Percentiles rank a stretch among this genome's conserved stretches.
These are phyloP conservation scores for Closterium sp. DNA, from an alignment of 139 green algal species.

Conservation along the genomic window DNA sequence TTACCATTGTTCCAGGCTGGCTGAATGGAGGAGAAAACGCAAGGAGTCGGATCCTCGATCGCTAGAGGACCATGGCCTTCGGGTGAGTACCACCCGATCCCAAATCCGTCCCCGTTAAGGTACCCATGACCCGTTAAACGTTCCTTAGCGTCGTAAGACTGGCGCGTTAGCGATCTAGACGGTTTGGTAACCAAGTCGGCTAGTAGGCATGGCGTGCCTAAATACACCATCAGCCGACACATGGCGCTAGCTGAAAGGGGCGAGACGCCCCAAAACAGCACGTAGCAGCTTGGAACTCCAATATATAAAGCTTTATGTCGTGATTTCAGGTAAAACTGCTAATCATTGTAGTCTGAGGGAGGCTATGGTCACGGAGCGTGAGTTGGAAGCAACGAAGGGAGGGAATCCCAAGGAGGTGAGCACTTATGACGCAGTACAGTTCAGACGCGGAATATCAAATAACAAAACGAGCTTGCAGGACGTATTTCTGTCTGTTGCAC, in stretches of 20 bases:
- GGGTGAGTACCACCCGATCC: slow-evolving; percentile 72
- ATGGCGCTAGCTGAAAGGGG: slow-evolving; percentile 55
- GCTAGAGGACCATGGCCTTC: background rate
- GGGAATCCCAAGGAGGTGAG: too few species aligned
- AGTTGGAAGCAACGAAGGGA: background rate
- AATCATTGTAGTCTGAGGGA: background rate
- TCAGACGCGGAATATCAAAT: too few species aligned
- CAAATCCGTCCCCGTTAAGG: slow-evolving; percentile 75
- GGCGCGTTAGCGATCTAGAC: slow-evolving; percentile 89
- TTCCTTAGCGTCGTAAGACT: slow-evolving; percentile 90
- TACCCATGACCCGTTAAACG: slow-evolving; percentile 81
- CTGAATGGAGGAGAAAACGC: slow-evolving; percentile 88
- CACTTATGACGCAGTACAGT: too few species aligned
- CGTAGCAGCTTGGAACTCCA: background rate
- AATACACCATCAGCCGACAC: slow-evolving; percentile 88
- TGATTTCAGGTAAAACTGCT: background rate
- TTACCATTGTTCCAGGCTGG: slow-evolving; percentile 97
- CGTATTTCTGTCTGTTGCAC: too few species aligned
- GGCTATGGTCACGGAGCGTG: background rate
- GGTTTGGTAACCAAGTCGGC: slow-evolving; percentile 80
- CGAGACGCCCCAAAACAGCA: background rate
- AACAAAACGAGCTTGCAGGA: background rate
- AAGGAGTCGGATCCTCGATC: slow-evolving; percentile 66
- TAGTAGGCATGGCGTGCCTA: slow-evolving; percentile 75
- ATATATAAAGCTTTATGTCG: background rate